Base-by-base conservation (phyloP, 192 early-diverging fungal species). In the Bifiguratus adelaidae region DNA sequence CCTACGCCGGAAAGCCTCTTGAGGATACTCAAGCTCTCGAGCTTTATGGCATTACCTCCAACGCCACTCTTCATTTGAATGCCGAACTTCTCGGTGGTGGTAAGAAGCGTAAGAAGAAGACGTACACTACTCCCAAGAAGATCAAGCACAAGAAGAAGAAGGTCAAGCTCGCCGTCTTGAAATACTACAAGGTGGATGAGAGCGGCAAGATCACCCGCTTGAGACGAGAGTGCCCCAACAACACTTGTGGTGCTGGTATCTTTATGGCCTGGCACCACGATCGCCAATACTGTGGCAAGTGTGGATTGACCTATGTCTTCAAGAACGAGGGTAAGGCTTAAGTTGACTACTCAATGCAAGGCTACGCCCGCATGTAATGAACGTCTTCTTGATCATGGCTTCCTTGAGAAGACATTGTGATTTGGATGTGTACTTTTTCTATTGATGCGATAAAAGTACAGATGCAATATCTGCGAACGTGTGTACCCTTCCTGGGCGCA, bases 81-180 rank as follows among this genome's bases (percentile, higher is more conserved):
- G 70, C 80, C 44, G 74, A 81, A 52, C 67, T 83, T 27, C 59
- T 78, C 48, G 86, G 84, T 82, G 86, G 85, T 78, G 91, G 70
- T 71, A 96, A 98, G 88, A 96, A 98, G 86, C 81, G 90, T 57
- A 98, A 96, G 85, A 98, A 98, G 92, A 98, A 98, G 93, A 87
- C 81, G 53, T 96, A 98, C 84, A 98, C 93, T 58, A 98, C 95
- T 49, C 95, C 95, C 73, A 96, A 98, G 89, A 96, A 96, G 84
- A 92, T 91, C 61, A 86, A 91, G 68, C 92, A 98, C 82, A 96
- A 96, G 89, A 77, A 82, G 68, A 92, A 89, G 84, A 96, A 96
- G 81, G 92, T 96, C 67, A 98, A 98, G 81, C 76, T 98, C 60
- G 89, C 93, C 26, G 88, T 96, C 57, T 81, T 98, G 68, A 94